These are phyloP conservation scores for Metarhizium guizhouense DNA, from an alignment of 2,329 filamentous ascomycete species.

Conservation along the genomic window DNA sequence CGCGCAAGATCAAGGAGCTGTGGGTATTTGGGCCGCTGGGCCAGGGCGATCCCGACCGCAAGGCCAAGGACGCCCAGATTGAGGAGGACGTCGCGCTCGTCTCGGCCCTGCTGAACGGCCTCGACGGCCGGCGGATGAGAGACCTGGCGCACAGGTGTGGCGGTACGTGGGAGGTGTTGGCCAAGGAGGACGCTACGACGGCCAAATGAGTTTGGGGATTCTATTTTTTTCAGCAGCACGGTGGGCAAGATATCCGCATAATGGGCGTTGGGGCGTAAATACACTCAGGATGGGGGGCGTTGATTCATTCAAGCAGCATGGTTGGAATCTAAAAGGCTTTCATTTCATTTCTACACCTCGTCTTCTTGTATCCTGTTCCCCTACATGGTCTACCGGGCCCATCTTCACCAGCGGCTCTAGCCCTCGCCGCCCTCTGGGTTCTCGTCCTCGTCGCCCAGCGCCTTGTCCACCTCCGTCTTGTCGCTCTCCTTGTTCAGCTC, in stretches of 20 bases:
- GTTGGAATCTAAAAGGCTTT: too few relatives aligned
- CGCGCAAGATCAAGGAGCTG: slow-evolving; percentile 35
- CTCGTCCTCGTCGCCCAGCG: slow-evolving; percentile 44
- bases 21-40: slow-evolving; percentile 35
- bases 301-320: too few relatives aligned
- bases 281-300: background rate
- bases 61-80: slow-evolving; percentile 26
- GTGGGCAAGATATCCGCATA: too few relatives aligned
- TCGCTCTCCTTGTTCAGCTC: slow-evolving; percentile 25
- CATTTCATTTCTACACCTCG: too few relatives aligned
- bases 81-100: slow-evolving; percentile 27
- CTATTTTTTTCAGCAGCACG: too few relatives aligned
- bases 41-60: slow-evolving; percentile 24
- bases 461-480: slow-evolving; percentile 34
- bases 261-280: background rate
- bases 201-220: background rate
- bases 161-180: slow-evolving; percentile 26
- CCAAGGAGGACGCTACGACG: slow-evolving; percentile 8
- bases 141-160: slow-evolving; percentile 25
- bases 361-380: too few relatives aligned
- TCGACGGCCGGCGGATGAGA: slow-evolving; percentile 25
- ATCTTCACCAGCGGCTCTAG: slow-evolving; percentile 11
- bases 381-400: too few relatives aligned
- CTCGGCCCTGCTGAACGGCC: slow-evolving; percentile 22
- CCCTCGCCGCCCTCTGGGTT: slow-evolving; percentile 39